Evolutionary conservation across 2,329 filamentous ascomycete genomes (phyloP).

Genomic region (Scopulariopsis brevicaulis): DNA sequence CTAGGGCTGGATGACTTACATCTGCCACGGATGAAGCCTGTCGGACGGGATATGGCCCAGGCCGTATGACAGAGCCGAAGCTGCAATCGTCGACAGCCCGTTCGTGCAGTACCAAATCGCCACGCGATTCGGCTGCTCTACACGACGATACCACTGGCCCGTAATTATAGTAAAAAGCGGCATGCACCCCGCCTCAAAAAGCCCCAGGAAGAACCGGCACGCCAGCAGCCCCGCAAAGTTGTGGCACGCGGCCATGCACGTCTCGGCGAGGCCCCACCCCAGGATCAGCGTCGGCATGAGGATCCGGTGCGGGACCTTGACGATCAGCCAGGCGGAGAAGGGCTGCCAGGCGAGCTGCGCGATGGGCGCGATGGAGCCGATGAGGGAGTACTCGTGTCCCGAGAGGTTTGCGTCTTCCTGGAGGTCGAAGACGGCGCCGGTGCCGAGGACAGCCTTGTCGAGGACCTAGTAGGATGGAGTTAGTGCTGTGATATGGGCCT

Average conservation of each 20-base stretch:
- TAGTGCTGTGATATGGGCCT: not conserved
- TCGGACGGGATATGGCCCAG: slow-evolving; percentile 16
- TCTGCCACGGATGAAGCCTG: slow-evolving; percentile 5
- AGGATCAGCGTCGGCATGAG: slow-evolving; percentile 6
- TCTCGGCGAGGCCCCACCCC: slow-evolving; percentile 21
- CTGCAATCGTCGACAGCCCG: slow-evolving; percentile 14
- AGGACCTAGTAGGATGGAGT: not conserved
- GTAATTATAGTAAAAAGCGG: slow-evolving; percentile 31
- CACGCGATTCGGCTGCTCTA: slow-evolving; percentile 2
- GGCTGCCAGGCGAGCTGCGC: slow-evolving; percentile 23
- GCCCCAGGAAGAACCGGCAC: slow-evolving; percentile 31
- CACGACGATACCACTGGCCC: slow-evolving; percentile 11
- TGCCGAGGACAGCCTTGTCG: slow-evolving; percentile 14
- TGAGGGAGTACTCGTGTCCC: slow-evolving; percentile 24
- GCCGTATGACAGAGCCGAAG: slow-evolving; percentile 14
- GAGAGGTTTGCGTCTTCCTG: slow-evolving; percentile 20
- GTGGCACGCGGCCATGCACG: slow-evolving; percentile 26
- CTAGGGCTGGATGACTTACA: not conserved
- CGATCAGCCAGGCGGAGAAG: slow-evolving; percentile 18
- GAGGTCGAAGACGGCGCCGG: slow-evolving; percentile 26
- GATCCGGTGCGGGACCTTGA: slow-evolving; percentile 9
- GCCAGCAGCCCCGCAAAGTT: slow-evolving; percentile 28
- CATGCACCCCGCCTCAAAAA: slow-evolving; percentile 37
- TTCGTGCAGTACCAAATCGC: slow-evolving; percentile 1
- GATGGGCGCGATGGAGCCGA: slow-evolving; percentile 27